Evolutionary conservation across 495 filamentous ascomycete species (phyloP), one percentile per base, ranked within the genome.

Genomic region (Penicillium subrubescens): DNA sequence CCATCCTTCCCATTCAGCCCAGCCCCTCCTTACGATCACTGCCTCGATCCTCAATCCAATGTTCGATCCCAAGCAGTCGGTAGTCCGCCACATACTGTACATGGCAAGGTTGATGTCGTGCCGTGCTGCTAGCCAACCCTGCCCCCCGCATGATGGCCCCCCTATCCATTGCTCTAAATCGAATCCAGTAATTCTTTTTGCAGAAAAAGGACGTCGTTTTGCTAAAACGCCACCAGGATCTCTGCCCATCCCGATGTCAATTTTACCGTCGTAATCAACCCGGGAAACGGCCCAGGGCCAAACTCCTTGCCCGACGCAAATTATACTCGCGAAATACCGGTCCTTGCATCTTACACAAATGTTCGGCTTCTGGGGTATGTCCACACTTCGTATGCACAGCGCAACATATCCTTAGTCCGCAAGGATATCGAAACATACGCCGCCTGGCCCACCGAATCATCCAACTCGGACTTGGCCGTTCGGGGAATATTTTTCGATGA

Each of bases 251-350:
- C 83, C 14, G 43, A 76, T 55, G 69, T 84, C 59, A 76, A 79
- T 62, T 88, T 87, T 68, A 75, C 79, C 8, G 76, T 86, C 39
- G 77, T 88, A 60, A 75, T 87, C 67, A 88, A 88, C 62, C 86
- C 85, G 31, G 71, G 76, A 53, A 85, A 76, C 55, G 86, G 86
- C 1, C 86, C 86, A 14, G 85, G 85, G 23, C 61, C 73, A 35
- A 62, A 72, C 56, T 44, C 75, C 10, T 53, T 76, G 39, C 84
- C 85, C 1, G 82, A 86, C 66, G 76, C 67, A 51, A 83, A 85
- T 70, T 87, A 88, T 66, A 78, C 77, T 8, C 72, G 71, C 4
- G 83, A 81, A 63, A 74, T 87, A 23, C 76, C 78, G 1, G 73
- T 61, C 34, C 76, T 87, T 31, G 73, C 80, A 21, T 54, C 70